Base-by-base conservation (phyloP, 441 rosid species). In the Gossypium trilobum region DNA sequence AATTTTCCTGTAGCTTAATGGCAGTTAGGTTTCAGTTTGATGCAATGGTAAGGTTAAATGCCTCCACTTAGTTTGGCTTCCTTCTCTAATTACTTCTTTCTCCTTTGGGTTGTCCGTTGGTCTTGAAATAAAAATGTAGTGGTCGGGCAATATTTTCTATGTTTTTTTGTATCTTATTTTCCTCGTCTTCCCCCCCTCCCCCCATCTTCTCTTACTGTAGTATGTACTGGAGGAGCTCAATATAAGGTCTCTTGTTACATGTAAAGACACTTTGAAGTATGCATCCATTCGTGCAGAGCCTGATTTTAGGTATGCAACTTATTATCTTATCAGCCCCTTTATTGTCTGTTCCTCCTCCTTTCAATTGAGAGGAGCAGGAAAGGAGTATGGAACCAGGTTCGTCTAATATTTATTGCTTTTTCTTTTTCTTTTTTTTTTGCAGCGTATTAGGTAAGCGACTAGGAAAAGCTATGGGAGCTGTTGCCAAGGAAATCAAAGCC, bases 191-290 rank as follows among this genome's bases (percentile, higher is more conserved):
- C 6, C 17, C 78, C 78, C 27, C 25, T 51, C 31, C 19, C 64
- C 52, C 20, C 72, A 7, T 78, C 60, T 76, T 25, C 77, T 78
- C 71, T 61, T 68, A 6, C 80, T 81, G 78, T 82, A 95, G 99
- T 95, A 90, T 87, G 95, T 93, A 57, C 79, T 91, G 36, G 99
- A 91, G 82, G 99, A 93, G 78, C 97, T 95, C 56, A 95, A 95
- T 75, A 87, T 93, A 72, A 82, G 90, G 82, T 84, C 86, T 66
- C 96, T 95, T 75, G 78, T 86, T 23, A 86, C 99, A 6, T 95
- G 97, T 76, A 82, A 81, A 75, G 97, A 93, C 81, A 82, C 93
- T 56, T 81, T 91, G 85, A 90, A 87, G 83, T 95, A 90, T 83
- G 91, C 97, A 63, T 85, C 91, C 74, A 78, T 93, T 56, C 94